These are phyloP conservation scores for Chiua sp. DNA, from an alignment of 1,284 basidiomycete genomes.

Conservation along the genomic window DNA sequence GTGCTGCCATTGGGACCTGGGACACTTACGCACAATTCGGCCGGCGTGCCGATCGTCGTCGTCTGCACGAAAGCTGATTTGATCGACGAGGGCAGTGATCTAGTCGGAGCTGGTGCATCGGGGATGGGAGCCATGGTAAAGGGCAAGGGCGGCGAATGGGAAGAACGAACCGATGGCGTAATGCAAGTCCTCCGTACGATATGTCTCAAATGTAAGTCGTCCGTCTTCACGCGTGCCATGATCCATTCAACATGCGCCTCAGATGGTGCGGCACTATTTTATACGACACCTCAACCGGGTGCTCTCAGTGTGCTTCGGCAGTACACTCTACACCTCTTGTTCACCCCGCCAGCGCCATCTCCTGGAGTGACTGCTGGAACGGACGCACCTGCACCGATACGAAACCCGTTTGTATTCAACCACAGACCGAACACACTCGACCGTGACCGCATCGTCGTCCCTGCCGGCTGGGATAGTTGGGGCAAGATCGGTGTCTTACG, in stretches of 20 bases:
- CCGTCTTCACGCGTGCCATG: neutral
- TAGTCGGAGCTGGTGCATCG: constrained; percentile 65
- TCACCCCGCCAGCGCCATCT: constrained; percentile 74
- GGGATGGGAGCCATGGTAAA: constrained; percentile 86
- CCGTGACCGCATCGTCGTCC: constrained; percentile 90
- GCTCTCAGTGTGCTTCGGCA: constrained; percentile 84
- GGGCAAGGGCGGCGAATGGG: constrained; percentile 89
- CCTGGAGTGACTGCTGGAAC: constrained; percentile 47
- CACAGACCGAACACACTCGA: constrained; percentile 93
- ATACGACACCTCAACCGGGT: constrained; percentile 84
- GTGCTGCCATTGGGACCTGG: constrained; percentile 82
- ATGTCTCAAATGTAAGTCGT: constrained; percentile 84
- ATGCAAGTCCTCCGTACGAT: constrained; percentile 95
- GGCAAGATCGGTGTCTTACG: constrained; percentile 93
- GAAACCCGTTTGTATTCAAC: constrained; percentile 85
- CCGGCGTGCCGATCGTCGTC: constrained; percentile 89
- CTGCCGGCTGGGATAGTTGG: constrained; percentile 98
- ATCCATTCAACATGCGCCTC: constrained; percentile 7
- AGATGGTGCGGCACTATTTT: constrained; percentile 95
- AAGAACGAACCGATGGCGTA: constrained; percentile 94
- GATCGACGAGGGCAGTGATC: constrained; percentile 81
- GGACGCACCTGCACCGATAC: constrained; percentile 60
- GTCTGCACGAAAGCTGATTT: constrained; percentile 92
- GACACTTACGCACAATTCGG: constrained; percentile 79
- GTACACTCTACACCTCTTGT: constrained; percentile 88